Evolutionary conservation across 140 eudicot species (phyloP).

Genomic region (Ambrosia hybrid): DNA sequence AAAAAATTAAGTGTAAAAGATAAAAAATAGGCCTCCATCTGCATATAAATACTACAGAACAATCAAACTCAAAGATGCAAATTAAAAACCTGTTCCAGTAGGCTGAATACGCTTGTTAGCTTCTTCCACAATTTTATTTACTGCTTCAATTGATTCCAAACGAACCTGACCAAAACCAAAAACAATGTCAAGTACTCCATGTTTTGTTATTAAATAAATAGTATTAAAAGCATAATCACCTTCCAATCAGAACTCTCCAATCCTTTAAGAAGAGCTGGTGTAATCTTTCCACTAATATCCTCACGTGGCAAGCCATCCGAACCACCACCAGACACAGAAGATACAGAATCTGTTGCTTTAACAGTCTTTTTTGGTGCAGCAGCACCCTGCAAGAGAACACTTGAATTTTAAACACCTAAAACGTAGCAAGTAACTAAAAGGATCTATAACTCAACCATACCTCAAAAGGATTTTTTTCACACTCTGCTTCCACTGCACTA

Average conservation of each 20-base stretch:
- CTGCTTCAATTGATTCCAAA: constrained; percentile 95
- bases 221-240: constrained; percentile 40
- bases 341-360: constrained; percentile 57
- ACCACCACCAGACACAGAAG: constrained; percentile 74
- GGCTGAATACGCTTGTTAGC: constrained; percentile 98
- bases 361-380: constrained; percentile 89
- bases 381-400: constrained; percentile 60
- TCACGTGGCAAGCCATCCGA: constrained; percentile 96
- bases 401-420: neutral
- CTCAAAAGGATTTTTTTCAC: constrained; percentile 96
- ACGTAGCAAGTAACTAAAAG: neutral
- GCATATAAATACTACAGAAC: neutral
- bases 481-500: constrained; percentile 95
- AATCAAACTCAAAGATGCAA: constrained; percentile 4
- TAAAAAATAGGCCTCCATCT: neutral
- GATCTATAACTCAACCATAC: constrained; percentile 35
- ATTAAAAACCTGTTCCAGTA: constrained; percentile 78
- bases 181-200: constrained; percentile 14
- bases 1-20: neutral
- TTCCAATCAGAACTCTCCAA: constrained; percentile 98
- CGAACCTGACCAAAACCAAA: constrained; percentile 54
- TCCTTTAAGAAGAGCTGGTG: constrained; percentile 80
- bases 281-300: constrained; percentile 94
- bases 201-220: neutral
- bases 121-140: constrained; percentile 84